Base-by-base conservation (phyloP, 2,329 filamentous ascomycete species). In the Neofusicoccum sp. region DNA sequence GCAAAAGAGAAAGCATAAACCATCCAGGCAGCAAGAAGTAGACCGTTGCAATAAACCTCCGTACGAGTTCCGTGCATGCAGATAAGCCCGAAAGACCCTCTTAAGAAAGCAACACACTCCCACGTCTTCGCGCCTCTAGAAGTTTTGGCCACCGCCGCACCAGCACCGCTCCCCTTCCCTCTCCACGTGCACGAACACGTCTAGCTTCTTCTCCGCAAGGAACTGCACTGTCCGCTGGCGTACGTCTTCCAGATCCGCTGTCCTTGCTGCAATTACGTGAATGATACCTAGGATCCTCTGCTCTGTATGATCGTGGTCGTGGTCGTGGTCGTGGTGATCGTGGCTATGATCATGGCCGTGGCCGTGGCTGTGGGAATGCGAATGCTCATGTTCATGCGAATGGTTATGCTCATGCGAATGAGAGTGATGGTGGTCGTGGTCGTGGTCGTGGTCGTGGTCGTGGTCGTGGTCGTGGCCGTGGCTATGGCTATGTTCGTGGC, bases 151-250 rank as follows among this genome's bases (percentile, higher is more conserved):
- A 11, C 82, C 81, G 29, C 83, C 83, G 71, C 86, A 89, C 86
- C 86, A 89, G 71, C 86, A 89, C 63, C 80, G 77, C 4, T 79
- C 92, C 0, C 90, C 91, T 71, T 97, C 92, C 50, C 89, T 82
- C 77, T 97, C 94, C 1, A 96, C 90, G 76, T 97, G 94, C 4
- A 97, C 85, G 31, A 96, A 87, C 11, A 93, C 86, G 70, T 97
- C 89, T 78, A 97, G 89, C 45, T 87, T 86, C 67, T 90, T 85
- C 58, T 85, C 85, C 6, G 83, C 78, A 28, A 97, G 80, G 68
- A 93, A 95, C 47, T 86, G 83, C 48, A 84, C 81, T 0, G 93
- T 89, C n/a, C 93, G 84, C 64, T 91, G 86, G 56, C 91, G 84
- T 5, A 97, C 92, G 66, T 97, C 93, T 69, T 96, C 92, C 62